Conservation (phyloP, 2,329 filamentous ascomycete genomes). For the Daldinia eschscholtzii region DNA sequence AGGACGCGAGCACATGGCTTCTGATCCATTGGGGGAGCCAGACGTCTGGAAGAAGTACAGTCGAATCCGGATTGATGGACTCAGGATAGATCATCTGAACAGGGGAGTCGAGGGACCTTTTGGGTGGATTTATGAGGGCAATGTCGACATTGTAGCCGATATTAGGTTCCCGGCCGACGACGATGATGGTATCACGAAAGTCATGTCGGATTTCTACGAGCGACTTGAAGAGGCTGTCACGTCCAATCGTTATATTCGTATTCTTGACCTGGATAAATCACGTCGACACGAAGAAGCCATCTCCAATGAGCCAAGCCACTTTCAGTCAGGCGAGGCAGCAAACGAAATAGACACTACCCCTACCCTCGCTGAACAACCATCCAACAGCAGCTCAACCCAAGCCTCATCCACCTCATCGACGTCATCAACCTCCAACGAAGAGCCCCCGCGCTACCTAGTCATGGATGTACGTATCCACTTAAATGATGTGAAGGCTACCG, state of each 20-base stretch:
- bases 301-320: slow-evolving; percentile 41
- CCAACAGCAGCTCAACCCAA: slow-evolving; percentile 19
- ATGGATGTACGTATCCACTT: slow-evolving; percentile 96
- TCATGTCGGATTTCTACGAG: slow-evolving; percentile 97
- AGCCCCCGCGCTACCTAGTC: slow-evolving; percentile 83
- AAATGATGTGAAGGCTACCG: slow-evolving; percentile 92
- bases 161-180: slow-evolving; percentile 92
- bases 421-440: slow-evolving; percentile 52
- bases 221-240: slow-evolving; percentile 93
- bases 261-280: slow-evolving; percentile 68
- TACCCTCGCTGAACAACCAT: slow-evolving; percentile 14
- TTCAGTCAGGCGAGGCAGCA: slow-evolving; percentile 29
- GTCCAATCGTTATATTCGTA: slow-evolving; percentile 74
- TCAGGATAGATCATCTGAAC: slow-evolving; percentile 97
- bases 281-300: slow-evolving; percentile 47
- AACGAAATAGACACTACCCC: slow-evolving; percentile 34
- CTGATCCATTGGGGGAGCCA: slow-evolving; percentile 72
- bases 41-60: slow-evolving; percentile 96
- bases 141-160: slow-evolving; percentile 95
- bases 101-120: slow-evolving; percentile 93
- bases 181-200: slow-evolving; percentile 90
- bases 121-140: slow-evolving; percentile 97
- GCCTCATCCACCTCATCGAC: slow-evolving; percentile 12
- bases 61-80: slow-evolving; percentile 88
- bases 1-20: slow-evolving; percentile 66